phyloP scores from a whole-genome alignment of 2,329 filamentous ascomycete species.

The Cladophialophora yegresii region DNA sequence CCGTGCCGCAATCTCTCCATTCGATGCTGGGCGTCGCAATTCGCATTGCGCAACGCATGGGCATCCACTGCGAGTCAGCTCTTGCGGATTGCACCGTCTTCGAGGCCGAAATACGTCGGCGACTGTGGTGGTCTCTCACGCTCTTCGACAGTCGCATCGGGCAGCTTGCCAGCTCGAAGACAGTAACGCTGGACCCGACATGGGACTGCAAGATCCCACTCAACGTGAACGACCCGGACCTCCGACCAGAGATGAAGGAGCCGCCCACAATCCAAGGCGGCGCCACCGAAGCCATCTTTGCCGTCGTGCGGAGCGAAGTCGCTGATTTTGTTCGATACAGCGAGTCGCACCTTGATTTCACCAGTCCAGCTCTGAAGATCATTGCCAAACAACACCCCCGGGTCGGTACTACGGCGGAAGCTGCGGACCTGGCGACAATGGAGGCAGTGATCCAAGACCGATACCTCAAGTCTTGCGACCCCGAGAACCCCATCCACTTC shows the following conservation, averaged over 20 bases:
- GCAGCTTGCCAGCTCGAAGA: constrained; percentile 36
- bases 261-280: constrained; percentile 39
- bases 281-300: constrained; percentile 51
- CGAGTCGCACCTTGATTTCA: constrained; percentile 51
- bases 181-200: constrained; percentile 27
- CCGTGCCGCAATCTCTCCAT: constrained; percentile 49
- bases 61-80: constrained; percentile 48
- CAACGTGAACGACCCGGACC: constrained; percentile 49
- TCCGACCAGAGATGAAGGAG: constrained; percentile 44
- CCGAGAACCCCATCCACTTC: constrained; percentile 50
- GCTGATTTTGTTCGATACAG: constrained; percentile 46
- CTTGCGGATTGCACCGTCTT: constrained; percentile 54
- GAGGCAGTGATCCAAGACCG: constrained; percentile 49
- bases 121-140: constrained; percentile 43
- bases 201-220: constrained; percentile 49
- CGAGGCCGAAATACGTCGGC: constrained; percentile 44
- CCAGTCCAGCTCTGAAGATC: constrained; percentile 45
- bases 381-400: constrained; percentile 37
- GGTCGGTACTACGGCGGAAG: constrained; percentile 32
- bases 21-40: constrained; percentile 46
- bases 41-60: constrained; percentile 44
- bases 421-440: constrained; percentile 41
- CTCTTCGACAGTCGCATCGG: constrained; percentile 49
- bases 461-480: constrained; percentile 49
- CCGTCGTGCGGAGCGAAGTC: constrained; percentile 48